A percentile compares a stretch with the other conserved stretches of the same genome.
Evolutionary conservation across 2,329 filamentous ascomycete species (phyloP).

Genomic region (Sordariomycetes sp.): DNA sequence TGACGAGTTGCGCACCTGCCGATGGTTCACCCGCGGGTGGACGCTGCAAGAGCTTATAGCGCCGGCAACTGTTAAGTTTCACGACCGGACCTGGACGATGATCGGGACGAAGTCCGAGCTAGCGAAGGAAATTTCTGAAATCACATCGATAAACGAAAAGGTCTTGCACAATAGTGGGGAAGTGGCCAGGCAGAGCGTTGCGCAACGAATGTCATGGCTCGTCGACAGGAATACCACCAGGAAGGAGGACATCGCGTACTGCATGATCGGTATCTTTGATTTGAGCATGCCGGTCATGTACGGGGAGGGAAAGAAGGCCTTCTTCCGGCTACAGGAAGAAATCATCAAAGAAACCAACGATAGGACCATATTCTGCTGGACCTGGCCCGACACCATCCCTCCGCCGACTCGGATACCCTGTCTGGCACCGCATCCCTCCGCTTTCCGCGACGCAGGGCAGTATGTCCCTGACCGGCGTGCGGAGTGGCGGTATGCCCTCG

Average conservation of each 20-base stretch:
- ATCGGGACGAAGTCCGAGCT: not conserved
- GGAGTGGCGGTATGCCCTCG: no score
- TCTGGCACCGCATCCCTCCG: no score
- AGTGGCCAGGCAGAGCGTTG: not conserved
- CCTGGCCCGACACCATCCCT: no score
- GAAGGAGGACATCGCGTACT: not conserved
- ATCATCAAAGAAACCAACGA: not conserved
- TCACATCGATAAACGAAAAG: not conserved
- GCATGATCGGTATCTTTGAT: not conserved
- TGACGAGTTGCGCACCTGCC: not conserved
- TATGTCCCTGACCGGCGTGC: no score
- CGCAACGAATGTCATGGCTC: not conserved
- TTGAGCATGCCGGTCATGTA: not conserved
- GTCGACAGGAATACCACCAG: not conserved
- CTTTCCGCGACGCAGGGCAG: no score
- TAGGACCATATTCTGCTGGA: not conserved
- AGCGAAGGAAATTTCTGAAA: not conserved
- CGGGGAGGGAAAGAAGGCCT: not conserved
- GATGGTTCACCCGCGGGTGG: not conserved
- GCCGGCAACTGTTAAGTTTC: not conserved
- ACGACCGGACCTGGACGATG: not conserved
- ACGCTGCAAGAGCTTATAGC: not conserved
- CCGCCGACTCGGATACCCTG: no score
- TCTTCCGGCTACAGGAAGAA: not conserved
- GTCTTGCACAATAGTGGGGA: not conserved